Percentiles rank a stretch among this genome's conserved stretches.
Conservation (phyloP, 768 basidiomycete genomes). For the Lyophyllum shimeji region DNA sequence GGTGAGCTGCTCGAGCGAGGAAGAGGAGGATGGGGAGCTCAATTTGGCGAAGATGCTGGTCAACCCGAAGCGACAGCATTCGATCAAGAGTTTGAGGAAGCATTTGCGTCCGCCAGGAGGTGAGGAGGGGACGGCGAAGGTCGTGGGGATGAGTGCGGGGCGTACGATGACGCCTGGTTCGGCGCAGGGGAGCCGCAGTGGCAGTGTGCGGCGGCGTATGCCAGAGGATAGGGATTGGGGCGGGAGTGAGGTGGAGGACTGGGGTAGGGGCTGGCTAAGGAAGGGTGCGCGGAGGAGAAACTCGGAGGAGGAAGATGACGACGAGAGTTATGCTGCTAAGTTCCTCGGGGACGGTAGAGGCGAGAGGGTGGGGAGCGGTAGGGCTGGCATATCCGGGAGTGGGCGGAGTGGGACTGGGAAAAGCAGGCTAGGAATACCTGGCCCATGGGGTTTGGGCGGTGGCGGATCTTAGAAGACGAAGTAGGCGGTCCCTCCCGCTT, state of each 20-base stretch:
- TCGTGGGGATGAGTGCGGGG: slow-evolving; percentile 8
- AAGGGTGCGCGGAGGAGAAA: slow-evolving; percentile 16
- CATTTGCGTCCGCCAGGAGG: slow-evolving; percentile 38
- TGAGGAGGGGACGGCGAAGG: slow-evolving; percentile 14
- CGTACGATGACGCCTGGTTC: slow-evolving; percentile 14
- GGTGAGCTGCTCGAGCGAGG: slow-evolving; percentile 26
- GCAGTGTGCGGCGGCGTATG: slow-evolving; percentile 15
- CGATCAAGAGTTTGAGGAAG: slow-evolving; percentile 68
- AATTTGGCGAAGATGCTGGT: slow-evolving; percentile 67
- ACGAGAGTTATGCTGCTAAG: slow-evolving; percentile 23
- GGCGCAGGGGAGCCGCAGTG: slow-evolving; percentile 3
- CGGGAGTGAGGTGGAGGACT: slow-evolving; percentile 25
- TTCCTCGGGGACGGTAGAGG: slow-evolving; percentile 15
- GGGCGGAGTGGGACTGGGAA: slow-evolving; percentile 23
- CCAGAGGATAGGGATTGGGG: slow-evolving; percentile 22
- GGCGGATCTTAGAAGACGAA: slow-evolving; percentile 8
- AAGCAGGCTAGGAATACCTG: slow-evolving; percentile 20
- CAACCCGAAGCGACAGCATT: slow-evolving; percentile 70
- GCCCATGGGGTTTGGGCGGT: slow-evolving; percentile 13
- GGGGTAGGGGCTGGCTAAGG: slow-evolving; percentile 25
- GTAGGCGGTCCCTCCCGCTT: neutral
- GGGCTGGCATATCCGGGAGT: slow-evolving; percentile 19
- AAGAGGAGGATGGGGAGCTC: slow-evolving; percentile 52
- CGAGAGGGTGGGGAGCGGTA: neutral
- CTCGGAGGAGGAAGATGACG: slow-evolving; percentile 25